A percentile compares a stretch with the other conserved stretches of the same genome.
Conservation (phyloP, 768 basidiomycete genomes). For the Pleurotus giganteus region DNA sequence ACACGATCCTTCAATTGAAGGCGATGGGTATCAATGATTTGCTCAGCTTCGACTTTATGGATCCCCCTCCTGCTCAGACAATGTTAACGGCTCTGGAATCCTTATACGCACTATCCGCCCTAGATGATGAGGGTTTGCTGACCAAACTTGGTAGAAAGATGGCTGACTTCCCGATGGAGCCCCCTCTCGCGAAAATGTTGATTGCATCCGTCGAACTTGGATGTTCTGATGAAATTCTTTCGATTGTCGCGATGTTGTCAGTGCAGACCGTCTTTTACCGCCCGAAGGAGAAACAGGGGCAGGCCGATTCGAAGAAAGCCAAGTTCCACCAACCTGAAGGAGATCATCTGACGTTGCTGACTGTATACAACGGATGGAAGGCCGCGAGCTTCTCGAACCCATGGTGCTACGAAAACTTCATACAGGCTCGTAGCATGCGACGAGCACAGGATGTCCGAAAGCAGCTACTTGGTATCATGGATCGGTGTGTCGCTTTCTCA, state of each 20-base stretch:
- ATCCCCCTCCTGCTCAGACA: conserved; percentile 94
- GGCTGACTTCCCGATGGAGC: conserved; percentile 99
- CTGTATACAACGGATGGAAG: conserved; percentile 99
- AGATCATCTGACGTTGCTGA: conserved; percentile 86
- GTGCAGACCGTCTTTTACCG: conserved; percentile 97
- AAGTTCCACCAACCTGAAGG: conserved; percentile 99
- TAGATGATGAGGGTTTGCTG: conserved; percentile 95
- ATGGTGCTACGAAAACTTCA: conserved; percentile 99
- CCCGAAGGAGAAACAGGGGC: conserved; percentile 99
- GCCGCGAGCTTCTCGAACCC: conserved; percentile 94
- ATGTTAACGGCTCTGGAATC: conserved; percentile 96
- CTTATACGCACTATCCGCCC: conserved; percentile 90
- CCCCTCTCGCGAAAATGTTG: conserved; percentile 93
- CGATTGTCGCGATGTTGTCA: conserved; percentile 96
- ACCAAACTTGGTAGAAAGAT: conserved; percentile 96
- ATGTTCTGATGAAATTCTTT: conserved; percentile 97
- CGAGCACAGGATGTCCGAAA: conserved; percentile 97
- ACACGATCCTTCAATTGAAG: conserved; percentile 93
- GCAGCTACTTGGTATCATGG: conserved; percentile 98
- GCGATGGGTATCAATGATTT: conserved; percentile 99
- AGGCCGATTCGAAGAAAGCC: conserved; percentile 99
- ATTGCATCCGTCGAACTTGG: conserved; percentile 97
- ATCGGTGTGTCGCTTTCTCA: conserved; percentile 56
- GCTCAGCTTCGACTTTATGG: conserved; percentile 99
- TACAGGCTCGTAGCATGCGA: conserved; percentile 96